These are phyloP conservation scores for Colletotrichum sp. DNA, from an alignment of 2,329 filamentous ascomycete genomes.

Conservation along the genomic window DNA sequence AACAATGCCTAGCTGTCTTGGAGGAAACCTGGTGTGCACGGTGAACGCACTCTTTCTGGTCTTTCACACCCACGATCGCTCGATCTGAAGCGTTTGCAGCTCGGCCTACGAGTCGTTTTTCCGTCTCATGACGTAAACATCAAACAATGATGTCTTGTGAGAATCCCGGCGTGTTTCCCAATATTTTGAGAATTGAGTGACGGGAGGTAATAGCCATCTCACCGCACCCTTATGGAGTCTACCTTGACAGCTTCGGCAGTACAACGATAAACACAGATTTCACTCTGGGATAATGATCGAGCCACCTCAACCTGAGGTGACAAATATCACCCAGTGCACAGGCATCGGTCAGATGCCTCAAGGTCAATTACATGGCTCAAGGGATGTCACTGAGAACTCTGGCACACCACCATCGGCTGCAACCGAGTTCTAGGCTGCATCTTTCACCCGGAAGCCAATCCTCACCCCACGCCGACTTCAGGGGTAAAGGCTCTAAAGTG, in stretches of 20 bases:
- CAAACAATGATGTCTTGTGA: neutral
- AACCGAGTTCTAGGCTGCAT: constrained; percentile 3
- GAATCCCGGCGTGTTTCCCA: neutral
- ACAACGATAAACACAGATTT: neutral
- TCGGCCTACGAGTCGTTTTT: neutral
- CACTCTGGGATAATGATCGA: neutral
- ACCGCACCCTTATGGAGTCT: neutral
- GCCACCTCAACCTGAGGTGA: neutral
- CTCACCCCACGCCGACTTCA: neutral
- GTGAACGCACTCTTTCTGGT: neutral
- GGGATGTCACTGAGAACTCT: neutral
- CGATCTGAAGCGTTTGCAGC: neutral
- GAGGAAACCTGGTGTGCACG: neutral
- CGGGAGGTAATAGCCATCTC: neutral
- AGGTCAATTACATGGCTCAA: neutral
- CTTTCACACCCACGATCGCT: neutral
- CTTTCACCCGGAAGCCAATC: neutral
- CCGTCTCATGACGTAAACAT: neutral
- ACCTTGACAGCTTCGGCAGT: neutral
- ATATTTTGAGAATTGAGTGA: neutral
- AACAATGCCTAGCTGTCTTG: neutral
- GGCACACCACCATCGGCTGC: neutral
- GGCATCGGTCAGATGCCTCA: neutral
- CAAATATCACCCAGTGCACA: neutral
- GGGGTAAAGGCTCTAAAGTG: neutral